Base-by-base conservation (phyloP, 352 stramenopile genomes). In the Chrysophaeum taylorii region DNA sequence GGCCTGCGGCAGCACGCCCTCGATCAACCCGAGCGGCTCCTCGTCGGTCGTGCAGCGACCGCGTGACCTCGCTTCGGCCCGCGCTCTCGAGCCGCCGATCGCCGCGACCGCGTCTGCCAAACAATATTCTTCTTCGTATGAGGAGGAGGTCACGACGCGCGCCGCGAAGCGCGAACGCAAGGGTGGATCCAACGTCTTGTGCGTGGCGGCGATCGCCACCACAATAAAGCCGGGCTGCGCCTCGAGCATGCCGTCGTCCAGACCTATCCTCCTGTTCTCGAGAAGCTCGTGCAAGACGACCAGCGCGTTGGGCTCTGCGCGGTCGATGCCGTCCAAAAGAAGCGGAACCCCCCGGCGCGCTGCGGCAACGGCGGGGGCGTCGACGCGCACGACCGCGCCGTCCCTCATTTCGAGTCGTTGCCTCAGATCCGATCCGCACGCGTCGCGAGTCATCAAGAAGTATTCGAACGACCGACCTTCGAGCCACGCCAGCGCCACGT, bases 231-330 rank as follows among this genome's bases (percentile, higher is more conserved):
- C 84, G 2, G 81, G 83, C 74, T 96, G 86, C 18, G 42, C 25
- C 25, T 33, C 21, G 43, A 72, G 53, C 1, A 31, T 38, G 2
- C 92, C 92, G 76, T 97, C 92, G 64, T 98, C 93, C 38, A 97
- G 78, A 31, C 84, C 89, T 81, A 98, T 92, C 64, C 97, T 91
- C 64, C 92, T 77, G 76, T 97, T 96, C 77, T 97, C 93, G 7
- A 97, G 80, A 38, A 98, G 73, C 75, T 98, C 97, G 75, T 97
- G 97, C 16, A 98, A 75, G 23, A 92, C 95, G 0, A 92, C 92
- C 36, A 98, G 78, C 0, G 97, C 92, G 72, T 98, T 98, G n/a
- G 92, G 78, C 74, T 97, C 91, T 14, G 92, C 92, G 57, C 94
- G 96, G 77, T 98, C 91, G 23, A 98, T 74, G 79, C 89, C 91